Evolutionary conservation across 345 rosid genomes (phyloP).

Genomic region (Carallia pectinifolia): DNA sequence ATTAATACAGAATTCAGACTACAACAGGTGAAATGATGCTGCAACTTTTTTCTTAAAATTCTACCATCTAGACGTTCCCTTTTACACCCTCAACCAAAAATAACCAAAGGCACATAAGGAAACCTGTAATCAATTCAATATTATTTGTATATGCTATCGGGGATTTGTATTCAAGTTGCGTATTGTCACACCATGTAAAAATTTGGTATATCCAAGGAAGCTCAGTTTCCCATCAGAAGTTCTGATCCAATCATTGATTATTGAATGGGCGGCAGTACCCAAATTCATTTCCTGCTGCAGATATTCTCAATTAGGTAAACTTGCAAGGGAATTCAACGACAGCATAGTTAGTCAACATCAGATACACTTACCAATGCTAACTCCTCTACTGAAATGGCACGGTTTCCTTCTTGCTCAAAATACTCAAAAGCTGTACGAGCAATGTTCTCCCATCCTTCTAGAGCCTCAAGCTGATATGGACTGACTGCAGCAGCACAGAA

Average conservation of each 20-base stretch:
- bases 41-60: too few species aligned
- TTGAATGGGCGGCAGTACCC: slow-evolving; percentile 47
- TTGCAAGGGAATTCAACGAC: neutral
- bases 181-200: slow-evolving; percentile 74
- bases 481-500: slow-evolving; percentile 38
- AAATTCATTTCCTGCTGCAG: slow-evolving; percentile 34
- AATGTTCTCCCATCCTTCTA: slow-evolving; percentile 26
- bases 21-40: too few species aligned
- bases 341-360: neutral
- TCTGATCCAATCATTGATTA: slow-evolving; percentile 57
- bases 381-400: slow-evolving; percentile 27
- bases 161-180: slow-evolving; percentile 55
- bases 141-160: slow-evolving; percentile 25
- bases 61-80: too few species aligned
- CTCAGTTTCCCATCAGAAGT: slow-evolving; percentile 60
- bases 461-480: slow-evolving; percentile 24
- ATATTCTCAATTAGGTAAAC: neutral
- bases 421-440: slow-evolving; percentile 21
- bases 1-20: too few species aligned
- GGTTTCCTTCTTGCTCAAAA: slow-evolving; percentile 35
- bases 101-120: too few species aligned
- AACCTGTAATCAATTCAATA: too few species aligned
- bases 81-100: too few species aligned
- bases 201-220: slow-evolving; percentile 66
- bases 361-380: slow-evolving; percentile 20